A percentile compares a stretch with the other conserved stretches of the same genome.
Evolutionary conservation across 176 grass and related monocot species (phyloP).

Genomic region (Carex myosuroides): DNA sequence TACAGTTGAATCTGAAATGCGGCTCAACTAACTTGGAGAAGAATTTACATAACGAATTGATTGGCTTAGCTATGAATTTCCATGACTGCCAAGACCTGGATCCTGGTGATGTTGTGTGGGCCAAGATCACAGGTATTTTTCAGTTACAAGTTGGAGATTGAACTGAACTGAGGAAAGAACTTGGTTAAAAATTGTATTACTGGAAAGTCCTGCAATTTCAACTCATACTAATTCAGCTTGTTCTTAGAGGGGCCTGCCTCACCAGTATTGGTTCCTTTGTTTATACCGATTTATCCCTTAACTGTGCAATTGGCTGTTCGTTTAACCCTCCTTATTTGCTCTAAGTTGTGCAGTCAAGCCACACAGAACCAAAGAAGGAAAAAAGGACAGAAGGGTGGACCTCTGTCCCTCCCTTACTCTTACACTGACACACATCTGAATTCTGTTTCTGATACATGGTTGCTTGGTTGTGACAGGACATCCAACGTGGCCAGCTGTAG

Average conservation of each 20-base stretch:
- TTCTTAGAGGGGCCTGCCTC: neutral
- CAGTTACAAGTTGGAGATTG: neutral
- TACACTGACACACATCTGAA: neutral
- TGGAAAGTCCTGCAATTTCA: neutral
- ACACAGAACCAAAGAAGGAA: neutral
- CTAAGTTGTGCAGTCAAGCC: neutral
- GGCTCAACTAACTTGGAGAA: constrained; percentile 57
- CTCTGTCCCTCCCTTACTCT: neutral
- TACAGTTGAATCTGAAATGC: constrained; percentile 55
- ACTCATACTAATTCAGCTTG: neutral
- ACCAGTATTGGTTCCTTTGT: neutral
- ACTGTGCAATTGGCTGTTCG: neutral
- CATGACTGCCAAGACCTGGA: constrained; percentile 89
- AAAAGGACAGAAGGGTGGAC: neutral
- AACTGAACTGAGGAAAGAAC: neutral
- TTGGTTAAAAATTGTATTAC: neutral
- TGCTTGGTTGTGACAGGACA: constrained; percentile 61
- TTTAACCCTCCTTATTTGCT: neutral
- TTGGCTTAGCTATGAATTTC: constrained; percentile 81
- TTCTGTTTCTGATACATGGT: constrained; percentile 12
- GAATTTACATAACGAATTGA: constrained; percentile 71
- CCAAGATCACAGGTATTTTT: constrained; percentile 89
- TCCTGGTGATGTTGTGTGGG: constrained; percentile 93
- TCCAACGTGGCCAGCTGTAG: constrained; percentile 97
- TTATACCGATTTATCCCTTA: neutral